Evolutionary conservation across 2,329 filamentous ascomycete species (phyloP), one percentile per base, ranked within the genome.

Genomic region (Colletotrichum tamarilloi): DNA sequence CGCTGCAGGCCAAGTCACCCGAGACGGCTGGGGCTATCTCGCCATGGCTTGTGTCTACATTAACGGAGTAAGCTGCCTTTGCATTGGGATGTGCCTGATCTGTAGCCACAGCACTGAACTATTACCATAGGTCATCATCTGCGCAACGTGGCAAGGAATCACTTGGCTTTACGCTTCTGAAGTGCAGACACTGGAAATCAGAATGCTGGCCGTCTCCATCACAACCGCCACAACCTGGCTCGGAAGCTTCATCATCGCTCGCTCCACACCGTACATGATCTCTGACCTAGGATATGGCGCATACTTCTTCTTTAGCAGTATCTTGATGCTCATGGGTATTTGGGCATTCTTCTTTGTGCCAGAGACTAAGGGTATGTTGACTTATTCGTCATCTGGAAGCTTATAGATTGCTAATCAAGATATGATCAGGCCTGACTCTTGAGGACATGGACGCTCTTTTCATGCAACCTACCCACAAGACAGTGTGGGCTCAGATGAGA

Each of bases 251-350:
- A 78, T 84, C 77, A 82, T 85, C 56, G 82, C 82, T 2, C 79
- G 82, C 30, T 79, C 81, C 26, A 83, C 81, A 0, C 83, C 83
- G 0, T 84, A 84, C 69, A 85, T 85, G 84, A 81, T 85, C 19
- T 82, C 79, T 0, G 77, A 79, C 5, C 78, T 85, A 1, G 81
- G 82, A 1, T 89, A 87, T 74, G 87, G 87, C 8, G 86, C 87
- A 0, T 89, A 87, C 77, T 86, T 89, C 69, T 85, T 89, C 79
- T 89, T 89, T 74, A 87, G 84, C 4, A 79, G 82, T 0, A 80
- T 87, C 38, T 84, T 87, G 62, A 80, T 87, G 19, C 74, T 81
- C 32, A 84, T 86, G 75, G 82, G 85, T 11, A 76, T 87, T 56
- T 89, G 85, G 78, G 82, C 86, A 3, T 84, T 83, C 67, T 87